Base-by-base conservation (phyloP, 441 rosid genomes). In the Iberis amara region DNA sequence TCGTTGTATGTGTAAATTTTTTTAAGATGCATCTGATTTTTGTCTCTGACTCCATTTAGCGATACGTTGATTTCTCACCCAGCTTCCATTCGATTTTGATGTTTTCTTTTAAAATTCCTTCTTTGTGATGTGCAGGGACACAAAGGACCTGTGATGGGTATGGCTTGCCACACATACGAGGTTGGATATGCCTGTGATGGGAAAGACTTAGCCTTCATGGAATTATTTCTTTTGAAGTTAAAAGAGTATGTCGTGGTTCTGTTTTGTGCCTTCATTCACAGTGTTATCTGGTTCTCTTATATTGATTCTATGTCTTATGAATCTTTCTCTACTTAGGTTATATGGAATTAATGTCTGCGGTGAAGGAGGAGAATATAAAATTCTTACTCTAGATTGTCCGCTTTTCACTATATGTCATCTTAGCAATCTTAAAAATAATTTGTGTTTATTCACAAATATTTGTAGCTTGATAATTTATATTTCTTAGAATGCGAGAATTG, bases 331-430 rank as follows among this genome's bases (percentile, higher is more conserved):
- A 60, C 66, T 13, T 79, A 89, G 97, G 63, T 61, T 78, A 64
- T 92, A 89, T 72, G 95, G 99, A 55, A 77, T 82, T 47, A 92
- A 92, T 66, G 89, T 92, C 12, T 92, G 97, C 47, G 97, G 99
- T 46, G 96, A 92, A 75, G 99, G 96, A 77, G 97, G 99, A 47
- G 97, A 92, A 73, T 92, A 92, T 55, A 97, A 92, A 68, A 86
- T 90, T 11, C 49, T 92, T 77, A 86, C 99, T 14, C 94, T 89
- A 8, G 99, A 92, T 75, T 89, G 96, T 68, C 97, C 96, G 0
- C 90, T 92, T 58, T 92, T 92, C 70, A 73, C 70, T 6, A 97
- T 89, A 78, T 73, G 84, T 55, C 46, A 54, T 21, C 37, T 32
- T 23, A 27, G 6, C 55, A 4, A 61, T 50, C 39, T 35, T 52